phyloP scores from a whole-genome alignment of 208 protist species.

The Trypanosoma vivax region DNA sequence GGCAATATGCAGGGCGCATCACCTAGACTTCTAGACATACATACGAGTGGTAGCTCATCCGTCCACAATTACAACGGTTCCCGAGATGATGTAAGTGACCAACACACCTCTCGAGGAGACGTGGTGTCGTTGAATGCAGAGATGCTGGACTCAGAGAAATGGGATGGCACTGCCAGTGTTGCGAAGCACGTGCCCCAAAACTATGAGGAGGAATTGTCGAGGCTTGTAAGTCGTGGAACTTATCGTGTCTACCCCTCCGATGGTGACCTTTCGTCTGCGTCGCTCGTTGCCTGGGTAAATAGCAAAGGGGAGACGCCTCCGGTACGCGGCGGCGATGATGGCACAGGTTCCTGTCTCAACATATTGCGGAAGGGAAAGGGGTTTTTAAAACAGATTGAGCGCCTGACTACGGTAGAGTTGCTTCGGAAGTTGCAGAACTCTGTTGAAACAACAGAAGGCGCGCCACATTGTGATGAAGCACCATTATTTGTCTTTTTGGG shows the following conservation, averaged over 20 bases:
- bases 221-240: constrained; percentile 12
- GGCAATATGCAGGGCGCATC: no score
- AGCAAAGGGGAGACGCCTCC: constrained; percentile 29
- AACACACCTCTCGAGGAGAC: no score
- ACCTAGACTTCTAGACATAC: no score
- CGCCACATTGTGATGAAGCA: constrained; percentile 10
- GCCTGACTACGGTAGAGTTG: constrained; percentile 54
- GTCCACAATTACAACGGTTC: no score
- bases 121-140: neutral
- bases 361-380: constrained; percentile 40
- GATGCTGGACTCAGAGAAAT: no score
- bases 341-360: constrained; percentile 43
- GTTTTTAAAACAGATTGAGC: constrained; percentile 43
- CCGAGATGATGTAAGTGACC: no score
- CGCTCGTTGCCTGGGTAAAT: constrained; percentile 59
- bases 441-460: neutral
- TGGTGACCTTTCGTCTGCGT: constrained; percentile 26
- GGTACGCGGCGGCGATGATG: constrained; percentile 24
- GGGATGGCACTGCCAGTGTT: no score
- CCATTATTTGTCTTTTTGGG: constrained; percentile 86
- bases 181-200: no score
- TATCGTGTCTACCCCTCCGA: constrained; percentile 26
- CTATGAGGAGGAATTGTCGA: constrained; percentile 19
- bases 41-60: no score
- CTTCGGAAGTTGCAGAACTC: constrained; percentile 49